Evolutionary conservation across 2,329 filamentous ascomycete species (phyloP).

Genomic region (Xylariaceae sp.): DNA sequence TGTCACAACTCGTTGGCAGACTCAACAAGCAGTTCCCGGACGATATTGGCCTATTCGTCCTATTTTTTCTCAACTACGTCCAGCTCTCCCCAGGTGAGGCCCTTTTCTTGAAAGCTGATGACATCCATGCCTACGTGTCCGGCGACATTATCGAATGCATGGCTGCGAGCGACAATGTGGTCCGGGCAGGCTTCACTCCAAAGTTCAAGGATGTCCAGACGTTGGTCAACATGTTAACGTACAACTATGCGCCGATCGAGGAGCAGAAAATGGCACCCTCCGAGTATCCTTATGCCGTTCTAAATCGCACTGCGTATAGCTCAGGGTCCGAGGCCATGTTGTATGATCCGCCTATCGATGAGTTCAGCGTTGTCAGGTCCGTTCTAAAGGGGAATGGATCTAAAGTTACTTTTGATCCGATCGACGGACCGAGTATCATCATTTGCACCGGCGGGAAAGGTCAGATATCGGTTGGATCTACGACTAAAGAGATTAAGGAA

Average conservation of each 20-base stretch:
- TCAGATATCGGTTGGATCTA: constrained; percentile 83
- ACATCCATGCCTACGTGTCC: constrained; percentile 94
- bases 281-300: constrained; percentile 83
- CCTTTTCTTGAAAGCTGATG: constrained; percentile 94
- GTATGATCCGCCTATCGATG: constrained; percentile 95
- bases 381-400: constrained; percentile 73
- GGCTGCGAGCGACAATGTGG: constrained; percentile 98
- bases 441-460: constrained; percentile 88
- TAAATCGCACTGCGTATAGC: constrained; percentile 83
- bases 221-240: constrained; percentile 89
- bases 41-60: constrained; percentile 92
- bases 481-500: constrained; percentile 74
- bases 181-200: constrained; percentile 94
- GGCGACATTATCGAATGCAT: constrained; percentile 99
- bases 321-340: constrained; percentile 74
- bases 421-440: constrained; percentile 89
- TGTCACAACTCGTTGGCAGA: constrained; percentile 78
- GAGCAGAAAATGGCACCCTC: constrained; percentile 91
- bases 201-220: constrained; percentile 98
- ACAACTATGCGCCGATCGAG: constrained; percentile 91
- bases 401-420: constrained; percentile 86
- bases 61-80: constrained; percentile 98
- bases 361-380: constrained; percentile 89
- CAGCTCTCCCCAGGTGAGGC: constrained; percentile 87
- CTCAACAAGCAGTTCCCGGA: constrained; percentile 84